phyloP scores from a whole-genome alignment of 2,329 filamentous ascomycete genomes.

The Colletotrichum chrysophilum region DNA sequence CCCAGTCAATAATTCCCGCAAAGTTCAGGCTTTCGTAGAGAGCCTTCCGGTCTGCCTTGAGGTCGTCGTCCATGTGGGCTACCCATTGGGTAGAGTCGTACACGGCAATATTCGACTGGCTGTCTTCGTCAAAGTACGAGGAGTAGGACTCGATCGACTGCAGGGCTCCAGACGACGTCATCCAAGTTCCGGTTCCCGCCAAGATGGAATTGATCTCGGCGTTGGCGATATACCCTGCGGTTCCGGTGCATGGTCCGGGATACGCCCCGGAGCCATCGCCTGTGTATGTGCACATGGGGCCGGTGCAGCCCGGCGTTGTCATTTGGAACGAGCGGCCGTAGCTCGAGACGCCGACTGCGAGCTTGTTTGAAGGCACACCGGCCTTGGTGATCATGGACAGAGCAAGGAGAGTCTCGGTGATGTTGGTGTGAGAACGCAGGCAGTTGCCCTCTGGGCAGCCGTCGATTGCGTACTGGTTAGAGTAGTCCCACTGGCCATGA shows the following conservation, averaged over 20 bases:
- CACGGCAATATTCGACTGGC: conserved; percentile 18
- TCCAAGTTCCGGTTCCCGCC: not conserved
- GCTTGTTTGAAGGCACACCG: conserved; percentile 31
- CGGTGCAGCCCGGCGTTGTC: conserved; percentile 30
- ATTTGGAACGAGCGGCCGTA: conserved; percentile 40
- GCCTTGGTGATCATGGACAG: conserved; percentile 42
- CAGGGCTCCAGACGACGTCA: not conserved
- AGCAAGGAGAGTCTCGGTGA: conserved; percentile 37
- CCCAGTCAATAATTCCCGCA: conserved; percentile 36
- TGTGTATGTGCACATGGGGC: conserved; percentile 27
- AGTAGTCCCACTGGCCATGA: conserved; percentile 33
- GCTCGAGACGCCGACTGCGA: conserved; percentile 34
- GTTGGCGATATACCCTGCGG: conserved; percentile 35
- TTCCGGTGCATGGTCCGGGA: conserved; percentile 30
- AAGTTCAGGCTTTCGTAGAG: conserved; percentile 30
- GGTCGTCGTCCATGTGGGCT: conserved; percentile 33
- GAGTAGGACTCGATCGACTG: not conserved
- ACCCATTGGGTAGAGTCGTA: conserved; percentile 37
- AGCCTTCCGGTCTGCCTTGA: conserved; percentile 25
- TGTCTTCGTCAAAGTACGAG: too few relatives aligned
- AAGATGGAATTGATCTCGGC: conserved; percentile 31
- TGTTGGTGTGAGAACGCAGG: conserved; percentile 42
- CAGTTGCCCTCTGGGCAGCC: conserved; percentile 35
- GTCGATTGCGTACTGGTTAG: conserved; percentile 27
- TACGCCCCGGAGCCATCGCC: conserved; percentile 24